Evolutionary conservation across 2,329 filamentous ascomycete species (phyloP).

Genomic region (Calonectria ilicicola): DNA sequence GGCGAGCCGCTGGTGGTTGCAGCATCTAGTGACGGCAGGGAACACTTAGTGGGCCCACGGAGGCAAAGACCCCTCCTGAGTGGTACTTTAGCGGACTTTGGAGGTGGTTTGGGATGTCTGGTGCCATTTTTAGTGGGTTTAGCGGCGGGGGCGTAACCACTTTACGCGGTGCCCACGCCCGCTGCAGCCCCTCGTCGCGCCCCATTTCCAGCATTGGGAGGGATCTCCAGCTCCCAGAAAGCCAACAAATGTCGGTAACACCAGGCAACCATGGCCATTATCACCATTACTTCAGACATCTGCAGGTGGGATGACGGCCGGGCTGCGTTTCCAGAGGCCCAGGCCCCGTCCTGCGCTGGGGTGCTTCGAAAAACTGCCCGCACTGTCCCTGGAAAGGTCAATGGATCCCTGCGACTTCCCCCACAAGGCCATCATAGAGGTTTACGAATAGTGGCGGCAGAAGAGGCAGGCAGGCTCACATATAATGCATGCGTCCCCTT

Average conservation of each 20-base stretch:
- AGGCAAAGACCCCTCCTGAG: slow-evolving; percentile 1
- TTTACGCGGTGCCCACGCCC: slow-evolving; percentile 44
- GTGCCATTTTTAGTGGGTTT: slow-evolving; percentile 36
- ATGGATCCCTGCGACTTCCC: slow-evolving; percentile 22
- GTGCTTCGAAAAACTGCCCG: slow-evolving; percentile 1
- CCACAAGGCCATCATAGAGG: slow-evolving; percentile 17
- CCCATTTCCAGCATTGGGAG: slow-evolving; percentile 40
- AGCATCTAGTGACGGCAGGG: slow-evolving; percentile 32
- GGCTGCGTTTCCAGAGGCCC: background rate
- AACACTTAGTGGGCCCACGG: slow-evolving; percentile 18
- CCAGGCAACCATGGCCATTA: slow-evolving; percentile 49
- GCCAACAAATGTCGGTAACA: slow-evolving; percentile 38
- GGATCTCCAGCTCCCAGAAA: slow-evolving; percentile 29
- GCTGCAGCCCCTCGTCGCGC: slow-evolving; percentile 42
- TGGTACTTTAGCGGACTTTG: slow-evolving; percentile 1
- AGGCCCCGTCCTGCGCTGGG: background rate
- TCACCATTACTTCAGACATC: slow-evolving; percentile 40
- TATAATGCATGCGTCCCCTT: slow-evolving; percentile 28
- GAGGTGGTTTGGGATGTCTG: slow-evolving; percentile 10
- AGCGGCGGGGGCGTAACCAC: slow-evolving; percentile 41
- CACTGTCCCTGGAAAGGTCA: slow-evolving; percentile 17
- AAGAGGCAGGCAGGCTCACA: slow-evolving; percentile 11
- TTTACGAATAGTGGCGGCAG: slow-evolving; percentile 8
- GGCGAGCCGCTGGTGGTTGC: slow-evolving; percentile 36
- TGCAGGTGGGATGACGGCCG: slow-evolving; percentile 10